A percentile compares a stretch with the other conserved stretches of the same genome.
Evolutionary conservation across 768 basidiomycete species (phyloP).

Genomic region (Hericium erinaceus): DNA sequence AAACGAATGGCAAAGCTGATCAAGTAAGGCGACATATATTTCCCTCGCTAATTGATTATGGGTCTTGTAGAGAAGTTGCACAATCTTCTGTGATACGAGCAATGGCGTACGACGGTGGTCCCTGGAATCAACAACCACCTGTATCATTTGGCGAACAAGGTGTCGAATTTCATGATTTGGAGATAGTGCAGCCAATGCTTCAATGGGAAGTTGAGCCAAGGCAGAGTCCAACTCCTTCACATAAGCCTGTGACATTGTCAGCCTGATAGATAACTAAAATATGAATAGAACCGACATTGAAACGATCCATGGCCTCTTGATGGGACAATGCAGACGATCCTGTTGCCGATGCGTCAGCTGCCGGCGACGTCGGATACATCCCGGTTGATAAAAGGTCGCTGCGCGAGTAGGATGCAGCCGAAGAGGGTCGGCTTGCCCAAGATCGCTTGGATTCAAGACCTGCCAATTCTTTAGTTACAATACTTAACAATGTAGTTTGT

Average conservation of each 20-base stretch:
- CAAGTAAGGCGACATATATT: constrained; percentile 83
- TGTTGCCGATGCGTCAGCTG: constrained; percentile 40
- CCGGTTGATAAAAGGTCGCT: constrained; percentile 32
- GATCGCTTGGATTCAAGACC: constrained; percentile 51
- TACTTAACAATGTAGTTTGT: neutral
- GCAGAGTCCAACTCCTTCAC: constrained; percentile 71
- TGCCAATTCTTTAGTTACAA: constrained; percentile 13
- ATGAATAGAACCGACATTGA: constrained; percentile 43
- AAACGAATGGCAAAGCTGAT: constrained; percentile 81
- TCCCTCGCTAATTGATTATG: constrained; percentile 80
- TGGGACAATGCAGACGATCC: constrained; percentile 45
- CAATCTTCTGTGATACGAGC: constrained; percentile 92
- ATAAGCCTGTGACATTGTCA: constrained; percentile 25
- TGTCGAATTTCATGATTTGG: constrained; percentile 81
- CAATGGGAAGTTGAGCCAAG: constrained; percentile 62
- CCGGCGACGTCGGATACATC: constrained; percentile 54
- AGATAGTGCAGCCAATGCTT: constrained; percentile 62
- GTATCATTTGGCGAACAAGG: constrained; percentile 74
- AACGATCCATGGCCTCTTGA: constrained; percentile 84
- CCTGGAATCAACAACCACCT: constrained; percentile 67
- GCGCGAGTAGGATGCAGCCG: constrained; percentile 58
- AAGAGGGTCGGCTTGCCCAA: constrained; percentile 54
- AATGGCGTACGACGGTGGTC: constrained; percentile 84
- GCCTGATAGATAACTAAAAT: neutral
- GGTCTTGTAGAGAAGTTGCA: constrained; percentile 90